Conservation (phyloP, 1,284 basidiomycete species). For the Apiotrichum akiyoshidainum region DNA sequence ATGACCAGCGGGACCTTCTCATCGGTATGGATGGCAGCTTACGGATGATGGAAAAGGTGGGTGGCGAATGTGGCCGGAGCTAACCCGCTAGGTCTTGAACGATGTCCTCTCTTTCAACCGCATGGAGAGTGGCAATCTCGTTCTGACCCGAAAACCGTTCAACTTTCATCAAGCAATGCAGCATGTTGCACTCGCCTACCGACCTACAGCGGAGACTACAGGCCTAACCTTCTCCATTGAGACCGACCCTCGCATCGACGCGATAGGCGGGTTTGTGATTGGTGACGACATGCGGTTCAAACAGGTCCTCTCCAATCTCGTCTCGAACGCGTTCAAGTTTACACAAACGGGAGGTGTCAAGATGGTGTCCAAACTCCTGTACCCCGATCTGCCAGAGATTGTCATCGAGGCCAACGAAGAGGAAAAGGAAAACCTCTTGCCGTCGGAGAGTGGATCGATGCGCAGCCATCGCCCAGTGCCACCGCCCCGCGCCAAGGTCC, state of each 20-base stretch:
- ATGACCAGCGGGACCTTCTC: constrained; percentile 46
- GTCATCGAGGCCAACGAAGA: too few species aligned
- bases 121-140: constrained; percentile 51
- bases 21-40: constrained; percentile 67
- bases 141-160: constrained; percentile 60
- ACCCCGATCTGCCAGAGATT: constrained; percentile 3
- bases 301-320: constrained; percentile 62
- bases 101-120: constrained; percentile 63
- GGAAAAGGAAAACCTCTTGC: too few species aligned
- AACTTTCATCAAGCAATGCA: constrained; percentile 80
- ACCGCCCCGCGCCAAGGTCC: background rate
- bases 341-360: constrained; percentile 61
- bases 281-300: constrained; percentile 65
- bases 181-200: constrained; percentile 73
- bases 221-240: constrained; percentile 65
- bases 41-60: constrained; percentile 66
- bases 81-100: constrained; percentile 55
- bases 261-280: constrained; percentile 54
- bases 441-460: too few species aligned
- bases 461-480: background rate
- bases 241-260: constrained; percentile 70
- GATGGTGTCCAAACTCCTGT: constrained; percentile 45
- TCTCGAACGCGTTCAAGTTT: constrained; percentile 59
- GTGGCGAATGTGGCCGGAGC: too few species aligned
- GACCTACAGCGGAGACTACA: constrained; percentile 69